phyloP scores from a whole-genome alignment of 345 rosid genomes.

The Schrenkiella parvula region DNA sequence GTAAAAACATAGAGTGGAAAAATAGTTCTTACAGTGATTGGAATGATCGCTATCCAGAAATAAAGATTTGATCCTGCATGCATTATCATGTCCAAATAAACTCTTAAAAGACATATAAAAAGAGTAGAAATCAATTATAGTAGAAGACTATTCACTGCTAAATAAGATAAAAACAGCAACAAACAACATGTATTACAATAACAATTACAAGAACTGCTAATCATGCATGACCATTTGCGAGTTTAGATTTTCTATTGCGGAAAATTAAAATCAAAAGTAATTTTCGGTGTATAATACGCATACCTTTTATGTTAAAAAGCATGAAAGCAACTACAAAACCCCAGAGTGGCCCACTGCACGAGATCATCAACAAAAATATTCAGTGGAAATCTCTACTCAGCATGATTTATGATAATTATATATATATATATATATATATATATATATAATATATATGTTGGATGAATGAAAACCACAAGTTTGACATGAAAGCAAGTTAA shows the following conservation, averaged over 20 bases:
- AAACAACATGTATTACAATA: not conserved
- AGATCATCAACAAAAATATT: not conserved
- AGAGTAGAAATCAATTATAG: not conserved
- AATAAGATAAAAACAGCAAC: not conserved
- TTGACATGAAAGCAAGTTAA: not conserved
- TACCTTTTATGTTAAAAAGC: slow-evolving; percentile 92
- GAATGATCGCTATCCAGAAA: slow-evolving; percentile 93
- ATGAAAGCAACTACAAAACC: slow-evolving; percentile 95
- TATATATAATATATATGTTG: too few species aligned
- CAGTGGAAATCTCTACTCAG: not conserved
- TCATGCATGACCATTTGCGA: not conserved
- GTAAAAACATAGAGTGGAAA: not conserved
- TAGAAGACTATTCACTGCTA: not conserved
- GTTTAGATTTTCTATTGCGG: not conserved
- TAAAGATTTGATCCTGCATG: slow-evolving; percentile 86
- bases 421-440: too few species aligned
- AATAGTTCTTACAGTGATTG: slow-evolving; percentile 56
- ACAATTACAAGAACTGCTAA: not conserved
- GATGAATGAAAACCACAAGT: not conserved
- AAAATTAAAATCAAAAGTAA: not conserved
- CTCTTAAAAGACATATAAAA: slow-evolving; percentile 1
- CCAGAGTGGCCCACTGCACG: slow-evolving; percentile 87
- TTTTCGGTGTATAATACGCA: not conserved
- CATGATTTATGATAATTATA: not conserved
- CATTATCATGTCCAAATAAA: slow-evolving; percentile 1